These are phyloP conservation scores for Thalassiosira hispida DNA, from an alignment of 352 stramenopile genomes.

Conservation along the genomic window DNA sequence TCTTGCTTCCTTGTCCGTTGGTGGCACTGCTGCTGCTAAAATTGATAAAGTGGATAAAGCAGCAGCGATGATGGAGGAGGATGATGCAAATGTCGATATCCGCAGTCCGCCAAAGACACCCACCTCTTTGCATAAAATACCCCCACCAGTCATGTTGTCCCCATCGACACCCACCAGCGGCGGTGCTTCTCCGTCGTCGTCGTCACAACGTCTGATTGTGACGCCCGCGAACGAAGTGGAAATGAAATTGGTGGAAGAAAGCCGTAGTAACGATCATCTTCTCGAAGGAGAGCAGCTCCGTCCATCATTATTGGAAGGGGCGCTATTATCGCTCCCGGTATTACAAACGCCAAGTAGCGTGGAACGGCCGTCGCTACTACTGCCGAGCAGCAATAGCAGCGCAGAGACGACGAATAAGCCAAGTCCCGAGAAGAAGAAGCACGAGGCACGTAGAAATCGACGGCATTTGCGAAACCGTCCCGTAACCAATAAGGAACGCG, in stretches of 20 bases:
- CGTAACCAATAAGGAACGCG: not conserved
- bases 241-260: slow-evolving; percentile 14
- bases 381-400: not conserved
- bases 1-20: no score
- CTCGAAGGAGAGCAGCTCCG: no score
- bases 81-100: not conserved
- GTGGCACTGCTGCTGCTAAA: no score
- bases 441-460: slow-evolving; percentile 16
- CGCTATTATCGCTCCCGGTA: not conserved
- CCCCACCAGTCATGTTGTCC: no score
- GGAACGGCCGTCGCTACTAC: no score
- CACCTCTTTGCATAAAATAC: no score
- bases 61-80: not conserved
- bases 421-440: slow-evolving; percentile 4
- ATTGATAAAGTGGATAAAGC: no score
- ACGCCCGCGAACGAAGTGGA: slow-evolving; percentile 19
- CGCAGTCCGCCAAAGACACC: slow-evolving; percentile 10
- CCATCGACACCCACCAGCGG: not conserved
- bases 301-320: not conserved
- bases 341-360: no score
- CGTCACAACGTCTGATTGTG: slow-evolving; percentile 13
- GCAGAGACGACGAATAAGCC: not conserved
- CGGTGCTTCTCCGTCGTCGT: not conserved
- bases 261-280: not conserved
- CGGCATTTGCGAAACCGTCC: slow-evolving; percentile 14